A percentile compares a stretch with the other conserved stretches of the same genome.
phyloP scores from a whole-genome alignment of 2,329 filamentous ascomycete species.

The Penicillium thymicola region DNA sequence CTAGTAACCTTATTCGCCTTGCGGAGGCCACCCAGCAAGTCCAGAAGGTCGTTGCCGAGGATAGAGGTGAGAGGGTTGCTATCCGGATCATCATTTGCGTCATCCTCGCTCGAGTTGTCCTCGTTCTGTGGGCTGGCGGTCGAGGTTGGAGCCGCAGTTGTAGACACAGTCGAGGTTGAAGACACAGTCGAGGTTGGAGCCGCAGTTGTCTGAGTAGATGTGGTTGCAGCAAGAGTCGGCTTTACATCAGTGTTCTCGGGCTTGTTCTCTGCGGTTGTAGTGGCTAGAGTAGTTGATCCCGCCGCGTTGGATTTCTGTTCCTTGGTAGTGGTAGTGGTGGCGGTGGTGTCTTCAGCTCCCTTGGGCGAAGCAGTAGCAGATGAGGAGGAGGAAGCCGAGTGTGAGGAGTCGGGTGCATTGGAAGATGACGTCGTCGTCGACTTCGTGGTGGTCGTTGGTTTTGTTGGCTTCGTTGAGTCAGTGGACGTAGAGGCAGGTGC shows the following conservation, averaged over 20 bases:
- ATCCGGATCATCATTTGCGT: too few relatives aligned
- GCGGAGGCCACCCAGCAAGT: not conserved
- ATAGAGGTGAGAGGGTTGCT: not conserved
- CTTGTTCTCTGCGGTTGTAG: not conserved
- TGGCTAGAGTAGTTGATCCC: not conserved
- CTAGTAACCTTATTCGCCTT: not conserved
- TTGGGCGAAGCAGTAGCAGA: conserved; percentile 8
- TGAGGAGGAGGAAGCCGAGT: conserved; percentile 27
- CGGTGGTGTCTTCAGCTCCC: not conserved
- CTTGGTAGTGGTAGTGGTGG: not conserved
- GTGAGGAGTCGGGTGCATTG: conserved; percentile 26
- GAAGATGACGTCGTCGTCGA: conserved; percentile 19
- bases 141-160: not conserved
- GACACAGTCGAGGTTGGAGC: not conserved
- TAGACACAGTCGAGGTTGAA: not conserved
- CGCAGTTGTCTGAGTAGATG: not conserved
- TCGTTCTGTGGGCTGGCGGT: not conserved
- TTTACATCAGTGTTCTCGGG: not conserved
- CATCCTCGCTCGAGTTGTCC: not conserved
- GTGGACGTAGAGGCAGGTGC: conserved; percentile 25
- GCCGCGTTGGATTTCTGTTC: not conserved
- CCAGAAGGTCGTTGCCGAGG: conserved; percentile 2
- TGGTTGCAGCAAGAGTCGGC: not conserved
- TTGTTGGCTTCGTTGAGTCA: conserved; percentile 23
- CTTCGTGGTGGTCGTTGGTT: not conserved